Evolutionary conservation across 1,284 basidiomycete species (phyloP).

Genomic region (Athelia sp.): DNA sequence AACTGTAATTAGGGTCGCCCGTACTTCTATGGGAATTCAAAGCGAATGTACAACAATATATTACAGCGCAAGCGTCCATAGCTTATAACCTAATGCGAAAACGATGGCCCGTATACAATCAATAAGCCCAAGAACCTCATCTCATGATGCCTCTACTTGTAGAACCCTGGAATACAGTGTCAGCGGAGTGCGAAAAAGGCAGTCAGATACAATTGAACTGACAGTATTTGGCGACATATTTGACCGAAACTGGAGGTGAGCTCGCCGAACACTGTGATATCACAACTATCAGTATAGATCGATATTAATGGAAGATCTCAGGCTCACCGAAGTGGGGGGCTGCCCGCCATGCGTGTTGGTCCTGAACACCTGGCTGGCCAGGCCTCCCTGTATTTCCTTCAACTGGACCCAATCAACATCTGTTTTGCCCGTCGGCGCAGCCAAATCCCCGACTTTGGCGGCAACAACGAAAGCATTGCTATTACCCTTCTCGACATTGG

Average conservation of each 20-base stretch:
- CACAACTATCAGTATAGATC: neutral
- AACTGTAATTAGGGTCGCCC: too few species aligned
- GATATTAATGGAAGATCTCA: constrained; percentile 6
- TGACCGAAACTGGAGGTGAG: constrained; percentile 34
- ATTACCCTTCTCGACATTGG: constrained; percentile 29
- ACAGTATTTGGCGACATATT: constrained; percentile 34
- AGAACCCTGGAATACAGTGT: too few species aligned
- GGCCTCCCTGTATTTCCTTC: constrained; percentile 36
- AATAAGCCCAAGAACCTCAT: too few species aligned
- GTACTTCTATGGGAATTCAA: too few species aligned
- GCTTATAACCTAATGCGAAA: too few species aligned
- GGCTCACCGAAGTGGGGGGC: constrained; percentile 45
- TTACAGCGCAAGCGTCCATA: too few species aligned
- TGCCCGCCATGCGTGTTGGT: constrained; percentile 58
- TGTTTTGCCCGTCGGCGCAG: constrained; percentile 38
- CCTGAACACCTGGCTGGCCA: constrained; percentile 51
- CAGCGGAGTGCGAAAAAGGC: too few species aligned
- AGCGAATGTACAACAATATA: too few species aligned
- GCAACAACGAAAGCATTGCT: constrained; percentile 37
- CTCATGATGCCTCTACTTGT: too few species aligned
- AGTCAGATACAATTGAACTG: neutral
- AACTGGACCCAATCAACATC: constrained; percentile 60
- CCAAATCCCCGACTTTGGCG: constrained; percentile 34
- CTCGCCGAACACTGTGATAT: constrained; percentile 35
- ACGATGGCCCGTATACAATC: too few species aligned